phyloP scores from a whole-genome alignment of 2,329 filamentous ascomycete genomes.

The Colletotrichum sp. region DNA sequence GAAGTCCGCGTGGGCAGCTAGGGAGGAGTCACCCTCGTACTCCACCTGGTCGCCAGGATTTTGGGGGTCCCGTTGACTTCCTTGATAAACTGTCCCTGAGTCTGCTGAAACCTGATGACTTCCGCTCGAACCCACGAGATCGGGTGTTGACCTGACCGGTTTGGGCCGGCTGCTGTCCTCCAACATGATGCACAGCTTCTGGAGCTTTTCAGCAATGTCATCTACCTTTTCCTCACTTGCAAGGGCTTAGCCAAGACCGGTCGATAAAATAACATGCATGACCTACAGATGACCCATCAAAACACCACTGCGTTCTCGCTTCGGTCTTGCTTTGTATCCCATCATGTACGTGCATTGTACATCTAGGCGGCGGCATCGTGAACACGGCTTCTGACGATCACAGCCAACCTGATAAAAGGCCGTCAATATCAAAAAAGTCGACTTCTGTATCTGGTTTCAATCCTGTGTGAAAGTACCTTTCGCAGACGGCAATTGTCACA shows the following conservation, averaged over 20 bases:
- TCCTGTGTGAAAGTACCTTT: too few relatives aligned
- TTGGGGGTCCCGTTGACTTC: not conserved
- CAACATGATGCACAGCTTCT: not conserved
- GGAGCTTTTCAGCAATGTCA: not conserved
- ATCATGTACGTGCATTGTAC: not conserved
- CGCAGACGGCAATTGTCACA: too few relatives aligned
- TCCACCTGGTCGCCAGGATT: rapidly evolving
- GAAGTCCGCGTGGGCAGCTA: not conserved
- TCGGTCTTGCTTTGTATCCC: not conserved
- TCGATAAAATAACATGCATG: too few relatives aligned
- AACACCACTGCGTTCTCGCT: not conserved
- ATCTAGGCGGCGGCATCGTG: not conserved
- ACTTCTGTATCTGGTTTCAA: too few relatives aligned
- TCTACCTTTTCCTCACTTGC: not conserved
- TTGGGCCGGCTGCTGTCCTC: not conserved
- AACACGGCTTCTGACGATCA: not conserved
- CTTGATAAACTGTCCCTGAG: rapidly evolving
- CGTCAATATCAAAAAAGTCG: too few relatives aligned
- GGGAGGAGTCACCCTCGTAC: not conserved
- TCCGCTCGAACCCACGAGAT: not conserved
- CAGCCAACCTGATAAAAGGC: not conserved
- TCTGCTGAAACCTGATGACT: not conserved
- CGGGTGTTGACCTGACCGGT: not conserved
- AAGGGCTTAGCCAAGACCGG: not conserved
- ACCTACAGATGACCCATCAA: not conserved